phyloP scores from a whole-genome alignment of 2,329 filamentous ascomycete species.

The Diaporthe ilicicola region DNA sequence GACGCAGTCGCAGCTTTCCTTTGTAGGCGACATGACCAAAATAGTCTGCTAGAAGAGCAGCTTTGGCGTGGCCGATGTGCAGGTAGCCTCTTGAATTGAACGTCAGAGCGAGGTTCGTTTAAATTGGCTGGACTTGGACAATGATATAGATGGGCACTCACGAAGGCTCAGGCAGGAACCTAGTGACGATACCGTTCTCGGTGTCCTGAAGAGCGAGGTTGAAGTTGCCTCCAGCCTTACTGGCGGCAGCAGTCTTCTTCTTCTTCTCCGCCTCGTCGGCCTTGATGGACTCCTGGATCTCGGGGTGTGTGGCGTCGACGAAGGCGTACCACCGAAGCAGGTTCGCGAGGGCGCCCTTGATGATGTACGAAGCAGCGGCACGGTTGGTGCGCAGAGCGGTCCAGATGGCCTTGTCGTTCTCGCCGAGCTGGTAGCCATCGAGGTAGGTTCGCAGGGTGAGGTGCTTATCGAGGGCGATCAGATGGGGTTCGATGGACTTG shows the following conservation, averaged over 20 bases:
- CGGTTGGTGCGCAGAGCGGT: conserved; percentile 83
- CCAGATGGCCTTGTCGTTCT: conserved; percentile 85
- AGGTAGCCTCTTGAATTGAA: conserved; percentile 72
- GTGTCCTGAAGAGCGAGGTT: conserved; percentile 87
- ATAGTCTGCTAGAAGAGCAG: conserved; percentile 92
- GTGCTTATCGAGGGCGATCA: conserved; percentile 84
- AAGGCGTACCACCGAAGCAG: conserved; percentile 88
- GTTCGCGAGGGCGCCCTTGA: conserved; percentile 79
- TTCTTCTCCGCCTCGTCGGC: conserved; percentile 73
- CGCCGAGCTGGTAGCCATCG: conserved; percentile 79
- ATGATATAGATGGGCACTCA: conserved; percentile 50
- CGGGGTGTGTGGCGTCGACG: conserved; percentile 82
- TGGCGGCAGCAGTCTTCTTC: conserved; percentile 73
- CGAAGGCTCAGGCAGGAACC: conserved; percentile 95
- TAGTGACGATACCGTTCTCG: conserved; percentile 87
- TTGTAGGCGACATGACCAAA: conserved; percentile 95
- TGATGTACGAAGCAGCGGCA: conserved; percentile 82
- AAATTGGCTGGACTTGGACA: background rate
- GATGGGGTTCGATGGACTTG: conserved; percentile 79
- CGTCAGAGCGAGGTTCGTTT: conserved; percentile 10
- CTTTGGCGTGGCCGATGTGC: conserved; percentile 96
- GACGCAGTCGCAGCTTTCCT: conserved; percentile 88
- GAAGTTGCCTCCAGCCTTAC: conserved; percentile 85
- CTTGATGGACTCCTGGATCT: conserved; percentile 77
- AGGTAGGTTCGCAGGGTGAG: conserved; percentile 88